A percentile compares a stretch with the other conserved stretches of the same genome.
Conservation (phyloP, 495 filamentous ascomycete genomes). For the Viridothelium virens region DNA sequence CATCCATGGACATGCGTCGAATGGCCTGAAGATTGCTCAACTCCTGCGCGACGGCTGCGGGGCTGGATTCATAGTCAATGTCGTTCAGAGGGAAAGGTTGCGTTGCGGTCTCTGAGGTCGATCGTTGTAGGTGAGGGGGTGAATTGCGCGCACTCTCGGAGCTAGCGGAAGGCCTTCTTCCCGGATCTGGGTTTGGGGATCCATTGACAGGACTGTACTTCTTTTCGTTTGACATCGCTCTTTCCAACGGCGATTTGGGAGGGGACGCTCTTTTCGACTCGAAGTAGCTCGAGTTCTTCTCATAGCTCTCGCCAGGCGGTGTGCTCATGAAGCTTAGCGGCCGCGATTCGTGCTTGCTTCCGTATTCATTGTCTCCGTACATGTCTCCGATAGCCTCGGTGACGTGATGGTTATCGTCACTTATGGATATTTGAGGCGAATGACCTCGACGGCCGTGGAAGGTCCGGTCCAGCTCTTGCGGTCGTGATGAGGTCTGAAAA, state of each 20-base stretch:
- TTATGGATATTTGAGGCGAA: conserved; percentile 60
- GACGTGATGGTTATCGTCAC: conserved; percentile 86
- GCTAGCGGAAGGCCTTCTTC: conserved; percentile 41
- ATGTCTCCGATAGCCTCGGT: conserved; percentile 95
- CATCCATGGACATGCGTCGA: conserved; percentile 97
- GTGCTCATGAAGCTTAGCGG: conserved; percentile 59
- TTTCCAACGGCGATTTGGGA: conserved; percentile 19
- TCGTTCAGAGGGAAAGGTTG: conserved; percentile 79
- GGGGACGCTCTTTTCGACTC: conserved; percentile 26
- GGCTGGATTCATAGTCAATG: conserved; percentile 84
- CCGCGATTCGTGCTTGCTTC: conserved; percentile 41
- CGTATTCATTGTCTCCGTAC: conserved; percentile 78
- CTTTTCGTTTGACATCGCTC: conserved; percentile 25
- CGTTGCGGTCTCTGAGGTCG: conserved; percentile 57
- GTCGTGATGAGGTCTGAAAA: conserved; percentile 31
- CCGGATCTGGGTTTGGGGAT: conserved; percentile 23
- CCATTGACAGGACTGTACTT: conserved; percentile 18
- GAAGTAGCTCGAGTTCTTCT: conserved; percentile 37
- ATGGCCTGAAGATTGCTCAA: conserved; percentile 91
- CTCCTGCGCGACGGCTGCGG: conserved; percentile 89
- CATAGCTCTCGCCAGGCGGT: conserved; percentile 38
- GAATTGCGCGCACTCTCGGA: conserved; percentile 47
- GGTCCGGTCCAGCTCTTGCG: conserved; percentile 34
- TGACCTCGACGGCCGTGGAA: conserved; percentile 49
- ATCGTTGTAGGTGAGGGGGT: conserved; percentile 48